These are phyloP conservation scores for Cutaneotrichosporon arboriforme DNA, from an alignment of 1,284 basidiomycete genomes.

Conservation along the genomic window DNA sequence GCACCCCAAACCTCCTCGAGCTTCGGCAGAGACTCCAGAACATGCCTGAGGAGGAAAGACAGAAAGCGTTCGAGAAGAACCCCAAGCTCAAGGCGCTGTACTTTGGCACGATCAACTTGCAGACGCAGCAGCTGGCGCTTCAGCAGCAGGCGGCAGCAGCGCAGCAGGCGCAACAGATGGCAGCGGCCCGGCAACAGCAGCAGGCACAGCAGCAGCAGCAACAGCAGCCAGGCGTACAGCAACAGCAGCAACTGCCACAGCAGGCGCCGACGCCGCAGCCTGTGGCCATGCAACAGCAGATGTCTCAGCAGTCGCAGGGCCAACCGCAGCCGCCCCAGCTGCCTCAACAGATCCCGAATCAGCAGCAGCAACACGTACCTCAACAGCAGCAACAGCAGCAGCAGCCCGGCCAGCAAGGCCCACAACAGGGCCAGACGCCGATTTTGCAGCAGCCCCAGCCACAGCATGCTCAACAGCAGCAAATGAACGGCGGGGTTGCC, in stretches of 20 bases:
- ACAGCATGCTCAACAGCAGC: not conserved
- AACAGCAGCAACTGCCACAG: not conserved
- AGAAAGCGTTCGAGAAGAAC: slow-evolving; percentile 30
- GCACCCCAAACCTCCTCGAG: slow-evolving; percentile 16
- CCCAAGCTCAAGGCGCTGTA: slow-evolving; percentile 30
- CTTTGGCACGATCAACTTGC: slow-evolving; percentile 20
- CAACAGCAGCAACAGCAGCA: slow-evolving; percentile 2
- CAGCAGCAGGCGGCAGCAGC: slow-evolving; percentile 9
- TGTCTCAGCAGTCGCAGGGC: not conserved
- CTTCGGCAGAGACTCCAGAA: slow-evolving; percentile 25
- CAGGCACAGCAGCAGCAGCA: slow-evolving; percentile 7
- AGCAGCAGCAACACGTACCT: not conserved
- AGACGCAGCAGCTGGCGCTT: slow-evolving; percentile 8
- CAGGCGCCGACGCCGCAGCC: not conserved
- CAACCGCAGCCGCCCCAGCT: slow-evolving; percentile 2
- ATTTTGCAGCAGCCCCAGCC: not conserved
- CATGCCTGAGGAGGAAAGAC: slow-evolving; percentile 34
- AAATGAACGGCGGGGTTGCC: slow-evolving; percentile 1
- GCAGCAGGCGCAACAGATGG: slow-evolving; percentile 5
- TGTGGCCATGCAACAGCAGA: not conserved
- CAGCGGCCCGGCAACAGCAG: slow-evolving; percentile 7
- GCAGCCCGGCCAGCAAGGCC: not conserved
- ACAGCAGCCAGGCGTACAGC: not conserved
- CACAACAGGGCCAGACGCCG: not conserved
- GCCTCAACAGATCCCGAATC: not conserved